A percentile compares a stretch with the other conserved stretches of the same genome.
phyloP scores from a whole-genome alignment of 1,284 basidiomycete genomes.

The Boletus albobrunnescens region DNA sequence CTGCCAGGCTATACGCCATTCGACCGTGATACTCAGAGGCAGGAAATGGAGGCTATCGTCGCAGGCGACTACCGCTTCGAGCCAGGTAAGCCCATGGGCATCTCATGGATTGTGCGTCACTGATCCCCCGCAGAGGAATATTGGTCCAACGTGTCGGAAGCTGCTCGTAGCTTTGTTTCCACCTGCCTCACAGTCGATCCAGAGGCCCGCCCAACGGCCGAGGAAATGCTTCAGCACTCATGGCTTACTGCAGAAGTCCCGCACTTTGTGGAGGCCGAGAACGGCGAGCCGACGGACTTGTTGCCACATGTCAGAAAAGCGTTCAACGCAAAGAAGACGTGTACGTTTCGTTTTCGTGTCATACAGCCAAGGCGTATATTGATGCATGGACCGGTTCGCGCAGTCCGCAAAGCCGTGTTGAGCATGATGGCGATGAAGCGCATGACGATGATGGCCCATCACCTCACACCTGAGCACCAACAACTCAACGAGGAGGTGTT shows the following conservation, averaged over 20 bases:
- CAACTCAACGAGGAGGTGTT: conserved; percentile 60
- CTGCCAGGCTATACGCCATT: conserved; percentile 79
- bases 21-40: conserved; percentile 83
- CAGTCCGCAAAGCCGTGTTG: conserved; percentile 84
- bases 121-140: conserved; percentile 55
- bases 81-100: conserved; percentile 45
- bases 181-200: conserved; percentile 85
- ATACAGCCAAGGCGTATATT: not conserved
- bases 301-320: conserved; percentile 85
- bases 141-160: conserved; percentile 80
- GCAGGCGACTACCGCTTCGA: conserved; percentile 90
- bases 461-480: conserved; percentile 43
- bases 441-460: conserved; percentile 53
- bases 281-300: conserved; percentile 73
- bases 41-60: conserved; percentile 92
- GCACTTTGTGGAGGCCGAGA: conserved; percentile 68
- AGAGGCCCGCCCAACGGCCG: conserved; percentile 69
- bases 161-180: conserved; percentile 78
- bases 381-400: conserved; percentile 1
- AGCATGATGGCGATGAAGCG: conserved; percentile 83
- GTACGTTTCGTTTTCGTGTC: conserved; percentile 44
- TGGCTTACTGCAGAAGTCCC: conserved; percentile 73
- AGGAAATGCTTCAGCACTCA: conserved; percentile 42
- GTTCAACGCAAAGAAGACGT: conserved; percentile 84
- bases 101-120: not conserved